Evolutionary conservation across 2,329 filamentous ascomycete species (phyloP), one percentile per base, ranked within the genome.

Genomic region (Westerdykella sp.): DNA sequence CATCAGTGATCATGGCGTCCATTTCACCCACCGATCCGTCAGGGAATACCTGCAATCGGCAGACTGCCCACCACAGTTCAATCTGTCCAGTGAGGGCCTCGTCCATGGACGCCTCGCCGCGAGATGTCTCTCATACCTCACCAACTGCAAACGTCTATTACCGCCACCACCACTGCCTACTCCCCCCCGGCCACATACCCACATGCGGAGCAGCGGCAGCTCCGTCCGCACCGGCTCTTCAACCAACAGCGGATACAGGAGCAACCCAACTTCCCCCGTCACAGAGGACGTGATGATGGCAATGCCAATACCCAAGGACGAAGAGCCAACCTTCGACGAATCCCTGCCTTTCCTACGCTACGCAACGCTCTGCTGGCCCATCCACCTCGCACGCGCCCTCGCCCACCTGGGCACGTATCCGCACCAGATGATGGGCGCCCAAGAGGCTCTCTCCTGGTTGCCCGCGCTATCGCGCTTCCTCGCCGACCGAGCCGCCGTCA

Each of bases 181-280:
- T 3, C 23, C 5, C 10, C 23, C 23, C 5, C 23, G 10, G 10
- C 5, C 5, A 10, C 23, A 5, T 10, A 25, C 5, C 23, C 23
- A 25, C 23, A 25, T 25, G 23, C 23, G 5, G 10, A 52, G 50
- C 23, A 60, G 57, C 35, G 48, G 50, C 12, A 49, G 48, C 11
- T 60, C 57, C 18, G 50, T 56, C 32, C 45, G 55, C 13, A 63
- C 58, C 7, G 51, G 42, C 39, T 46, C 45, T 23, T 62, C 60
- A 1, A 50, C 44, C n/a, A 59, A 64, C 32, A 63, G 59, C 31
- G 60, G 58, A 15, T 64, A 63, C 49, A 59, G 56, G 22, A 61
- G 58, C 13, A 40, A 56, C 28, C 57, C 51, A 5, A 59, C 57
- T 23, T 21, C 37, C 4, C 55, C 53, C 3, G 57, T 59, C 16